phyloP scores from a whole-genome alignment of 2,329 filamentous ascomycete species.

The Hypomyces rosellus region DNA sequence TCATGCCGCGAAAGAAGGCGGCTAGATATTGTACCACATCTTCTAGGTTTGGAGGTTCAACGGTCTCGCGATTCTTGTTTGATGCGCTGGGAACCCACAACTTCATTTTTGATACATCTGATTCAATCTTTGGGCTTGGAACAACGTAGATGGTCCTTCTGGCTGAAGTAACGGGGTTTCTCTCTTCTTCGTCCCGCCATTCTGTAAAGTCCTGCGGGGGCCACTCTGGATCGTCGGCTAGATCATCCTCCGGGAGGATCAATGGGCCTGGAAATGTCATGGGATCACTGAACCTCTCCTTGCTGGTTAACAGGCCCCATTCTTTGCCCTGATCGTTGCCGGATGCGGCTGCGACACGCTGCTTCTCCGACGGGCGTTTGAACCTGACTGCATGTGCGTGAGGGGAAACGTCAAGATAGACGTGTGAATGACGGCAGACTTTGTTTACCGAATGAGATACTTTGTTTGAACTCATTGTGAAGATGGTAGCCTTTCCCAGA shows the following conservation, averaged over 20 bases:
- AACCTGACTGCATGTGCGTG: slow-evolving; percentile 19
- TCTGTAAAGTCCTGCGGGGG: slow-evolving; percentile 45
- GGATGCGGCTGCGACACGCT: slow-evolving; percentile 24
- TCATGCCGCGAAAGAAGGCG: slow-evolving; percentile 48
- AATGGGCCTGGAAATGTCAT: slow-evolving; percentile 51
- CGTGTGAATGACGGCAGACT: slow-evolving; percentile 1
- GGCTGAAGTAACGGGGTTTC: slow-evolving; percentile 42
- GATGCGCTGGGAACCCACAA: slow-evolving; percentile 31
- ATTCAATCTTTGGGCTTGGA: slow-evolving; percentile 34
- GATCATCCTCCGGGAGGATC: slow-evolving; percentile 52
- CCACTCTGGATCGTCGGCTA: slow-evolving; percentile 46
- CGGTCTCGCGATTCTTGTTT: slow-evolving; percentile 17
- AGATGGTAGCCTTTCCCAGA: no score
- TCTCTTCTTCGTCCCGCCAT: slow-evolving; percentile 39
- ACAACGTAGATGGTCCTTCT: slow-evolving; percentile 51
- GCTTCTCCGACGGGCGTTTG: slow-evolving; percentile 19
- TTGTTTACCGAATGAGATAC: background rate
- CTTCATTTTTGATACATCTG: slow-evolving; percentile 31
- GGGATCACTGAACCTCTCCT: slow-evolving; percentile 14
- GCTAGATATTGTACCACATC: slow-evolving; percentile 32
- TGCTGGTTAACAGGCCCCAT: slow-evolving; percentile 3
- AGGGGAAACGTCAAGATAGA: slow-evolving; percentile 7
- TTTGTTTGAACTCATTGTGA: no score
- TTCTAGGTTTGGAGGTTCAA: slow-evolving; percentile 19
- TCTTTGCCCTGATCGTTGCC: slow-evolving; percentile 17